phyloP scores from a whole-genome alignment of 768 basidiomycete species.

The Russula dissimulans region DNA sequence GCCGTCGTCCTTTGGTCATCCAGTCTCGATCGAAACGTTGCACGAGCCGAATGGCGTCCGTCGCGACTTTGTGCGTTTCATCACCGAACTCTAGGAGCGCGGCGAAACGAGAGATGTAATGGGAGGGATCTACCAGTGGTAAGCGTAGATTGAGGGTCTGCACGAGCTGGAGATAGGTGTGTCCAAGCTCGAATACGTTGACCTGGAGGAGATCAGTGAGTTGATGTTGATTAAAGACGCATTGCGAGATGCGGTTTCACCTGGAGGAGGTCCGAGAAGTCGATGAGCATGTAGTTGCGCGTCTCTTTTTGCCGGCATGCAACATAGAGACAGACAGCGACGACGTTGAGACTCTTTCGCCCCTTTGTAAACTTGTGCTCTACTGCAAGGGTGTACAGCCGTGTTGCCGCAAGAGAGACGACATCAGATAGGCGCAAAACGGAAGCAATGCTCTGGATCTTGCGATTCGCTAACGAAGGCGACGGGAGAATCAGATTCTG shows the following conservation, averaged over 20 bases:
- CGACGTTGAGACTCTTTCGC: constrained; percentile 83
- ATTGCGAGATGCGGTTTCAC: constrained; percentile 30
- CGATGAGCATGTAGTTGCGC: constrained; percentile 92
- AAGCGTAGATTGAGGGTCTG: constrained; percentile 77
- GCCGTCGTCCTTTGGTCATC: constrained; percentile 92
- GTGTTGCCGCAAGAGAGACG: constrained; percentile 70
- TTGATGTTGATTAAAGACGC: background rate
- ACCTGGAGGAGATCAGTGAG: constrained; percentile 41
- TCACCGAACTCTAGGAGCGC: constrained; percentile 94
- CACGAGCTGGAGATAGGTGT: constrained; percentile 90
- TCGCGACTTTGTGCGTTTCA: constrained; percentile 83
- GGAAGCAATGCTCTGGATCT: constrained; percentile 75
- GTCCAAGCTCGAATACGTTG: constrained; percentile 95
- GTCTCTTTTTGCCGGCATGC: constrained; percentile 90
- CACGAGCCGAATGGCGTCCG: constrained; percentile 89
- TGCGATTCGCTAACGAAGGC: constrained; percentile 52
- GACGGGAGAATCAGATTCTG: background rate
- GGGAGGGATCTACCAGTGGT: constrained; percentile 89
- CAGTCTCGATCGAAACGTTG: constrained; percentile 93
- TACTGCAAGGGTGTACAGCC: constrained; percentile 89
- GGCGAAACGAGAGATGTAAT: constrained; percentile 94
- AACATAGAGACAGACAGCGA: constrained; percentile 92
- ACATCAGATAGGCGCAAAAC: constrained; percentile 71
- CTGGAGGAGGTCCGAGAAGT: constrained; percentile 94
- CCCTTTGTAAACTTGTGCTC: constrained; percentile 93